Base-by-base conservation (phyloP, 495 filamentous ascomycete genomes). In the Amorphotheca resinae region DNA sequence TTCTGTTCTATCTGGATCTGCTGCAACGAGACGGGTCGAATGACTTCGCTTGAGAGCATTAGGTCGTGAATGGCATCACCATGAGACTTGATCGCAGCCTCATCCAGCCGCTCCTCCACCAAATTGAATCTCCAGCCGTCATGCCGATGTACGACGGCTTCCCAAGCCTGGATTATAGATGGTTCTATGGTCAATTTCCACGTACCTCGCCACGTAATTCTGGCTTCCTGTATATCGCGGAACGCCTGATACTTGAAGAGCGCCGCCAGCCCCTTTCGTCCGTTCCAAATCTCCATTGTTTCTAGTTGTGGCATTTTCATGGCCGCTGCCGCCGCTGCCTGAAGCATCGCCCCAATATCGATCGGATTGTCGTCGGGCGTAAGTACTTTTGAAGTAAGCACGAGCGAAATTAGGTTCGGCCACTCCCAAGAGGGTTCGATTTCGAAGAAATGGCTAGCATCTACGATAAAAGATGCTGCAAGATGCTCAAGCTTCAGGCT, bases 241-340 rank as follows among this genome's bases (percentile, higher is more conserved):
- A 34, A 34, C 32, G 32, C 32, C 32, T 34, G 32, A 34, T 34
- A 34, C 14, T 34, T 34, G 41, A 49, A 49, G 40, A 44, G 41
- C 42, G 28, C 42, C 35, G 46, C 41, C 38, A 43, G 35, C 40
- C 46, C 36, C 41, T 44, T 32, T 31, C 41, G 31, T 30, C 41
- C 49, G 35, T 51, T 51, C 49, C 49, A 51, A 42, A 51, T 46
- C 49, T 51, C 49, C 49, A 51, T 51, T 28, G 45, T 36, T 28
- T 46, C 49, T 35, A 51, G 49, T 42, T 47, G 45, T 26, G 49
- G 49, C 49, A 51, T 51, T 9, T 36, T 33, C 33, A 33, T 17
- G 17, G 47, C 42, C 31, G 49, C 49, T 28, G 20, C 34, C 28
- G 34, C 49, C n/a, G 44, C 49, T 36, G 38, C 32, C 40, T 28